Percentiles rank a stretch among this genome's conserved stretches.
These are phyloP conservation scores for Colletotrichum tropicale DNA, from an alignment of 2,329 filamentous ascomycete species.

Conservation along the genomic window DNA sequence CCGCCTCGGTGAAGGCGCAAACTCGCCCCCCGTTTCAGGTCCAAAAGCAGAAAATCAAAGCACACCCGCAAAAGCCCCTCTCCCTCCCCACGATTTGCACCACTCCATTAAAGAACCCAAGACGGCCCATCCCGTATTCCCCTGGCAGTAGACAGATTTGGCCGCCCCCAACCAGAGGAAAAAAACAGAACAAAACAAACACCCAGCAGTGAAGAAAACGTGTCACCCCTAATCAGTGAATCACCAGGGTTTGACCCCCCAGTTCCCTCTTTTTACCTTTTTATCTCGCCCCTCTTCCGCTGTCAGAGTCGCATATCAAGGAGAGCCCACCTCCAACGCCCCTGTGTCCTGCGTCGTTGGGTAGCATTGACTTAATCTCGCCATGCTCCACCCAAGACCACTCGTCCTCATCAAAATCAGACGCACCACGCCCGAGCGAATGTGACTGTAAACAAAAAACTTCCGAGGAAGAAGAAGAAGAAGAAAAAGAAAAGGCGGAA, in stretches of 20 bases:
- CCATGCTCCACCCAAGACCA: constrained; percentile 7
- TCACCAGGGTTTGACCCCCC: background rate
- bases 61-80: background rate
- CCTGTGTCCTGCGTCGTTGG: background rate
- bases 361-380: constrained; percentile 20
- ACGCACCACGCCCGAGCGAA: background rate
- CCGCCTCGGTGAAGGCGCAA: background rate
- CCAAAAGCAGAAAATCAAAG: background rate
- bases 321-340: background rate
- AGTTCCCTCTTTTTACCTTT: background rate
- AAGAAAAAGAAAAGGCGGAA: background rate
- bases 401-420: background rate
- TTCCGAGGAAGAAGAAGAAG: background rate
- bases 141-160: background rate
- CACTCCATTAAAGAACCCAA: background rate
- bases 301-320: background rate
- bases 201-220: background rate
- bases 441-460: background rate
- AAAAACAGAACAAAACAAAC: background rate
- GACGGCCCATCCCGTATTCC: background rate
- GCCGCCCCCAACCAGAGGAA: background rate
- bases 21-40: background rate
- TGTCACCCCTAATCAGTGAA: background rate
- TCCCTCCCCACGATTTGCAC: background rate
- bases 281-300: background rate